Percentiles rank a stretch among this genome's conserved stretches.
phyloP scores from a whole-genome alignment of 2,329 filamentous ascomycete species.

The Drechslera avenae region DNA sequence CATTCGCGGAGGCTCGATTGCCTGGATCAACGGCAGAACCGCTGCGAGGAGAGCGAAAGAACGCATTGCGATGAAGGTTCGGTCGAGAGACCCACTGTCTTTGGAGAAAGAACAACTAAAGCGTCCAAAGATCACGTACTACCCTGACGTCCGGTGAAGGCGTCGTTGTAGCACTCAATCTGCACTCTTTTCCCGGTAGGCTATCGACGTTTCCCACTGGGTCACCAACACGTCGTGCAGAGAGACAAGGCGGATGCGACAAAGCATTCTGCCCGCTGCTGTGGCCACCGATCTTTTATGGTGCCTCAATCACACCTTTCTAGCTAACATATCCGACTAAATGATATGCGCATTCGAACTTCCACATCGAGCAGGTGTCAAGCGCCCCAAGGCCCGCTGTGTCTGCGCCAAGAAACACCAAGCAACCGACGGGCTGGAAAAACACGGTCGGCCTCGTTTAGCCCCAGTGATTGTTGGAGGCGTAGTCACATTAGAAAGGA shows the following conservation, averaged over 20 bases:
- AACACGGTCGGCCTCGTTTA: constrained; percentile 24
- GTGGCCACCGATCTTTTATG: too few species aligned
- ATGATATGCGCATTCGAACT: constrained; percentile 34
- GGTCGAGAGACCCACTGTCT: neutral
- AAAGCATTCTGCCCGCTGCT: constrained; percentile 6
- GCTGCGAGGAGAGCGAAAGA: constrained; percentile 35
- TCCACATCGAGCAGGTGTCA: constrained; percentile 44
- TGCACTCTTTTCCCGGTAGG: neutral
- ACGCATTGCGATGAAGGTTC: constrained; percentile 29
- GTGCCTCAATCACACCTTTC: too few species aligned
- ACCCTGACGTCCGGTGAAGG: neutral
- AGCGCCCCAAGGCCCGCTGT: constrained; percentile 31
- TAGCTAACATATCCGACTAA: constrained; percentile 23
- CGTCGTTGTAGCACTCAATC: constrained; percentile 2
- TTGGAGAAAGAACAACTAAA: neutral
- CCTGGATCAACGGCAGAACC: constrained; percentile 34
- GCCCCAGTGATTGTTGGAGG: constrained; percentile 19
- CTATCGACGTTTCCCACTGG: constrained; percentile 4
- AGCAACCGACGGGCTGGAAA: constrained; percentile 41
- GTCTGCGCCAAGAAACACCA: constrained; percentile 37
- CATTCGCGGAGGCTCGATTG: constrained; percentile 58
- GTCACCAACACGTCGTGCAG: constrained; percentile 20
- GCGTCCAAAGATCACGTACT: neutral
- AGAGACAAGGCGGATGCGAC: constrained; percentile 23
- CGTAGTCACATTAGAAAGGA: constrained; percentile 28